phyloP scores from a whole-genome alignment of 257 asterid species.

The Capsicum rhomboideum region DNA sequence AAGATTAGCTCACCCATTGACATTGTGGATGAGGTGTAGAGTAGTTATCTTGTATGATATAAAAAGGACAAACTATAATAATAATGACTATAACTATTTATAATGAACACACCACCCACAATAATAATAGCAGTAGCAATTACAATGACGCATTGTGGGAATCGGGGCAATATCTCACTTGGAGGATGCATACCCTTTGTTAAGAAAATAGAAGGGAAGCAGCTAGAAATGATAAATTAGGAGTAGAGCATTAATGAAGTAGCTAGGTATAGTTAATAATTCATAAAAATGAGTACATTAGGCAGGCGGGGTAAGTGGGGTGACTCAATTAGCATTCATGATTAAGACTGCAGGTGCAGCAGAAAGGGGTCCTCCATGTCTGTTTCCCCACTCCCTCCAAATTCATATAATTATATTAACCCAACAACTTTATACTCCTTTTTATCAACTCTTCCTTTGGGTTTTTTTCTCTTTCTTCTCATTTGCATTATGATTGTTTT shows the following conservation, averaged over 20 bases:
- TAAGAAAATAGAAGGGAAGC: neutral
- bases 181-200: too few species aligned
- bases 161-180: neutral
- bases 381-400: neutral
- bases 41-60: neutral
- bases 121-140: neutral
- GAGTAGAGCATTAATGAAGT: neutral
- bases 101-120: too few species aligned
- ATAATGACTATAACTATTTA: too few species aligned
- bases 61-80: neutral
- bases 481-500: neutral
- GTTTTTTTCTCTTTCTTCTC: neutral
- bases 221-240: neutral
- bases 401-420: neutral
- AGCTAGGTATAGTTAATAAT: neutral
- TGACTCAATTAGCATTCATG: neutral
- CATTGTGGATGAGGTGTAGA: too few species aligned
- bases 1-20: too few species aligned
- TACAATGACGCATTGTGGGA: constrained; percentile 12
- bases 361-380: constrained; percentile 3
- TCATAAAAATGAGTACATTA: neutral
- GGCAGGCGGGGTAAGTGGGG: neutral
- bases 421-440: neutral
- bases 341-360: neutral
- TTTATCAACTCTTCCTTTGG: neutral